Conservation (phyloP, 2,329 filamentous ascomycete genomes). For the Ophiostoma tasmaniense region DNA sequence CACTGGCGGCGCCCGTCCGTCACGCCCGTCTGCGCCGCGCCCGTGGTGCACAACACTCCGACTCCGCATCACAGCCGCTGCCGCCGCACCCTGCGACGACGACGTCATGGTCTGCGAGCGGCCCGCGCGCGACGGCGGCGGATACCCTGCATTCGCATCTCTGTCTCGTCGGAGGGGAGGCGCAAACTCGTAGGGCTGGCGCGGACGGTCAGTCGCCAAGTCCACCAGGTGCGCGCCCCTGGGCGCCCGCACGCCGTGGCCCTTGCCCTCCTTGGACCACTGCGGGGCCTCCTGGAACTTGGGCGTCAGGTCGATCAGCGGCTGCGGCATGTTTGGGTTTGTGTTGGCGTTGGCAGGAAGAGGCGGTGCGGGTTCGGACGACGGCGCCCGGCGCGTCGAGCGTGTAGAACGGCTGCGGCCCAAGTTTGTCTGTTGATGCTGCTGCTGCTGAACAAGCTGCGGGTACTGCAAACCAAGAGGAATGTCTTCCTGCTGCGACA, state of each 20-base stretch:
- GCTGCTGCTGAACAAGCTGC: conserved; percentile 13
- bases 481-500: conserved; percentile 17
- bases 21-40: neutral
- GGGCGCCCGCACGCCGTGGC: conserved; percentile 37
- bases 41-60: conserved; percentile 14
- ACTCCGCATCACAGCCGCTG: conserved; percentile 12
- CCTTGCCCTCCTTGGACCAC: conserved; percentile 44
- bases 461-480: conserved; percentile 16
- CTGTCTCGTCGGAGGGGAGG: neutral
- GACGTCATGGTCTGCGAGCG: conserved; percentile 20
- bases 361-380: neutral
- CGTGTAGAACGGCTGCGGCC: conserved; percentile 13
- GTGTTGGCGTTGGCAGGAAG: conserved; percentile 27
- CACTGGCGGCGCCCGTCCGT: conserved; percentile 14
- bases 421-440: conserved; percentile 13
- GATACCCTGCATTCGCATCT: neutral
- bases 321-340: conserved; percentile 36
- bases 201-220: conserved; percentile 30
- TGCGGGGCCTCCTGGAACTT: conserved; percentile 56
- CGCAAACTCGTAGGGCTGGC: neutral
- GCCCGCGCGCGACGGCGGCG: conserved; percentile 7
- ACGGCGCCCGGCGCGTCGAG: neutral
- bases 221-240: conserved; percentile 39
- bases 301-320: conserved; percentile 60
- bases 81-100: conserved; percentile 14